Evolutionary conservation across 352 stramenopile genomes (phyloP), one percentile per base, ranked within the genome.

Genomic region (Hyaloperonospora arabidopsidis): DNA sequence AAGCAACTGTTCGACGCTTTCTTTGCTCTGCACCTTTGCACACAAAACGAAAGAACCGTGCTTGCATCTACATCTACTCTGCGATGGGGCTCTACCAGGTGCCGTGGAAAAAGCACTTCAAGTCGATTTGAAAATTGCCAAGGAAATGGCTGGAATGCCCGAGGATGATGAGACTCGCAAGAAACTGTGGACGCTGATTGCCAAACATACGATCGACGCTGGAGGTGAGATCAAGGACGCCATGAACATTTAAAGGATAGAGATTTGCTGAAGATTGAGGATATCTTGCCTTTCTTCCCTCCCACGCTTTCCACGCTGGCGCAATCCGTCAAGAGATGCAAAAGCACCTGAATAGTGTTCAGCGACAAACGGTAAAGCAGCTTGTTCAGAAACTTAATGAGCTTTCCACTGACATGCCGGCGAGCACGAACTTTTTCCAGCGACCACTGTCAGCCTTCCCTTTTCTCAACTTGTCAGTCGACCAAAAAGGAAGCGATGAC

Each of bases 11-110:
- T 95, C 51, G 89, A 97, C 58, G 88, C 96, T 50, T 87, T 85
- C 46, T 97, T 97, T 61, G 90, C 90, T 17, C 57, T 97, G 22
- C 84, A 87, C 14, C 63, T 97, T 25, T 97, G 90, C 62, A 95
- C 82, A 11, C 84, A 97, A 56, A 87, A 96, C 48, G 84, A 94
- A 93, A 96, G 68, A 95, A 93, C 50, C 85, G 83, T 46, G 89
- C 90, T 18, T 96, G 87, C 64, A 96, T 97, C 41, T 95, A 96
- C 68, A 96, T 97, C 43, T 97, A 97, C 66, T 95, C 87, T 13
- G 84, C 85, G 15, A 95, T 97, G 86, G 85, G 84, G 8, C 54
- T 97, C 19, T 97, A 87, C 62, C 86, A 96, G 44, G 89, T 43
- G 90, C 90, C 1, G 89, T 97, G 3, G 86, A 95, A 53, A 93